Conservation (phyloP, 345 rosid species). For the Physaria fendleri region DNA sequence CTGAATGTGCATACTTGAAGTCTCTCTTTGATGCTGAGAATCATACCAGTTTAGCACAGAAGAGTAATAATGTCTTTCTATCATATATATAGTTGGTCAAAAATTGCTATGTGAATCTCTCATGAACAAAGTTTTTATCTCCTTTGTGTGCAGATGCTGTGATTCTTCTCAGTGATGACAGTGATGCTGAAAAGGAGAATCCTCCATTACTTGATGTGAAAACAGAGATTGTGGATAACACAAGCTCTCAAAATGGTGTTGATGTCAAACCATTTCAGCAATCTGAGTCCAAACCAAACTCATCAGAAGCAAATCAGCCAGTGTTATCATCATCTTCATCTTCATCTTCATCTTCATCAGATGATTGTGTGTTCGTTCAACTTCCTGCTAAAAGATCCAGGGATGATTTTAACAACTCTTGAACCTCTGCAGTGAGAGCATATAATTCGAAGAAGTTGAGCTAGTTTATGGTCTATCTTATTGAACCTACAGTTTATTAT, state of each 20-base stretch:
- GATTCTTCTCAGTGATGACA: conserved; percentile 11
- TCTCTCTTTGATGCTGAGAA: not conserved
- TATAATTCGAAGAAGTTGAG: not conserved
- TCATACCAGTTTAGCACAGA: not conserved
- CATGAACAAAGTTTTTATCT: not conserved
- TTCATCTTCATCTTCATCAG: conserved; percentile 16
- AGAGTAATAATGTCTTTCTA: not conserved
- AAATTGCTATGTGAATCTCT: not conserved
- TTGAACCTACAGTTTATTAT: not conserved
- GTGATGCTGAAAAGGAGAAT: conserved; percentile 4
- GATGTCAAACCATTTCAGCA: not conserved
- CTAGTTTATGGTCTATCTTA: not conserved
- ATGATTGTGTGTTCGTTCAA: not conserved
- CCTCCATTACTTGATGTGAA: not conserved
- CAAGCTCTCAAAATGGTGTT: not conserved
- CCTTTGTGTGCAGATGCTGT: conserved; percentile 2
- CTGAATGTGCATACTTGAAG: not conserved
- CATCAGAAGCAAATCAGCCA: not conserved
- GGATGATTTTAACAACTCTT: not conserved
- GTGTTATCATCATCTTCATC: not conserved
- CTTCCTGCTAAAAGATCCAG: not conserved
- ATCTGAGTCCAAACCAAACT: not conserved
- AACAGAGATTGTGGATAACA: not conserved
- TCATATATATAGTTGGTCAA: not conserved
- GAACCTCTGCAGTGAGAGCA: conserved; percentile 1